Conservation (phyloP, 225 moss, liverwort and hornwort genomes). For the Rhytidiadelphus loreus region DNA sequence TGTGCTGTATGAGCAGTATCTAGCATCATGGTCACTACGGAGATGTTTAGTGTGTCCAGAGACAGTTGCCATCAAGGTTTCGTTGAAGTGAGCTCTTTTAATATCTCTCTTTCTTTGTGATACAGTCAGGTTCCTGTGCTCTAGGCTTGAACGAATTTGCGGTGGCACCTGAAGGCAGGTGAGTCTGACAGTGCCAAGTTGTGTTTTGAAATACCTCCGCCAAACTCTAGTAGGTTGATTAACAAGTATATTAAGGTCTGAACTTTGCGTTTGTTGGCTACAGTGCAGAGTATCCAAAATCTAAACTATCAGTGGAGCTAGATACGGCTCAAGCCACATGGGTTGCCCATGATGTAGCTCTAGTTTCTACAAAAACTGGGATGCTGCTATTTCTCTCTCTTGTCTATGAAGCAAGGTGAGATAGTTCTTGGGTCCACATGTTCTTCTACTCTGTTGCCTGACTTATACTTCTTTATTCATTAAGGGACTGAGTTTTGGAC, state of each 20-base stretch:
- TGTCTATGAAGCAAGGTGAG: slow-evolving; percentile 81
- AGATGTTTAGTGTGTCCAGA: background rate
- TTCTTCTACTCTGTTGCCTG: background rate
- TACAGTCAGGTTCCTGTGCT: slow-evolving; percentile 82
- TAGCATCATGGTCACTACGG: background rate
- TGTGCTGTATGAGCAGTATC: background rate
- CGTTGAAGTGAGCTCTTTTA: background rate
- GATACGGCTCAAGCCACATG: slow-evolving; percentile 93
- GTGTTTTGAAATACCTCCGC: too few species aligned
- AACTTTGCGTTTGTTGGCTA: slow-evolving; percentile 5
- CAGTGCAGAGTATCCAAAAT: slow-evolving; percentile 76
- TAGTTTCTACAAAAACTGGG: slow-evolving; percentile 90
- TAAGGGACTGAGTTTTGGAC: background rate
- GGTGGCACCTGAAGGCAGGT: slow-evolving; percentile 72
- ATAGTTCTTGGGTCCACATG: background rate
- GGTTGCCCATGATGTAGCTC: slow-evolving; percentile 90
- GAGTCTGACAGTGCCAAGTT: background rate
- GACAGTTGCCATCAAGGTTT: background rate
- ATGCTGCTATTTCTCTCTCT: slow-evolving; percentile 83
- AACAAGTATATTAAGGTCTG: background rate
- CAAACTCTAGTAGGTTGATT: background rate
- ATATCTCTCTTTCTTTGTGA: background rate
- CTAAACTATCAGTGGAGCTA: slow-evolving; percentile 88
- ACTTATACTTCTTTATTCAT: background rate
- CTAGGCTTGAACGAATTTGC: slow-evolving; percentile 91